A percentile compares a stretch with the other conserved stretches of the same genome.
Conservation (phyloP, 176 grass and related monocot genomes). For the Dendrocalamus sinicus region DNA sequence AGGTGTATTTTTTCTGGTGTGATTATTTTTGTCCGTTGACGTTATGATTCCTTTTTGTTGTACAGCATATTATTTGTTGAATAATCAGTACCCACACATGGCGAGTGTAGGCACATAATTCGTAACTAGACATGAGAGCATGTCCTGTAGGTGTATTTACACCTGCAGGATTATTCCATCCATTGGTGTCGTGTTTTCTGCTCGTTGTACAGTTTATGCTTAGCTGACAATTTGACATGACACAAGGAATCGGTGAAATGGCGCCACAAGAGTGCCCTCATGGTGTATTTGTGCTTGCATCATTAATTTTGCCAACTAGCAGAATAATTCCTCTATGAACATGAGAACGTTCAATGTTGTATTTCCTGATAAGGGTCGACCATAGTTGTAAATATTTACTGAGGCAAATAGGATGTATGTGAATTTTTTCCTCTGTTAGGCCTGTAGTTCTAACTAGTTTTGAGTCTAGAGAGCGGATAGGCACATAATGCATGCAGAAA, state of each 20-base stretch:
- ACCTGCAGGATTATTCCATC: not conserved
- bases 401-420: not conserved
- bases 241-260: not conserved
- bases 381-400: not conserved
- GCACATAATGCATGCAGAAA: not conserved
- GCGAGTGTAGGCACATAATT: not conserved
- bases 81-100: not conserved
- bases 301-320: slow-evolving; percentile 19
- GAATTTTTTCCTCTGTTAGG: not conserved
- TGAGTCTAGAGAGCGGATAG: not conserved
- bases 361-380: not conserved
- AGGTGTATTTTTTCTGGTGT: not conserved
- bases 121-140: not conserved
- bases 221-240: not conserved
- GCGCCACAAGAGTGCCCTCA: not conserved
- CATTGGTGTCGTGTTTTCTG: not conserved
- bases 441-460: slow-evolving; percentile 10
- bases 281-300: not conserved
- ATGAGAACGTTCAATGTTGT: not conserved
- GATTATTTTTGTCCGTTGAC: not conserved
- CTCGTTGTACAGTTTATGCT: not conserved
- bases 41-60: not conserved
- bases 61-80: not conserved
- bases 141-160: not conserved
- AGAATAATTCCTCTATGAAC: not conserved